Conservation (phyloP, 495 filamentous ascomycete species). For the Collariella sp. region DNA sequence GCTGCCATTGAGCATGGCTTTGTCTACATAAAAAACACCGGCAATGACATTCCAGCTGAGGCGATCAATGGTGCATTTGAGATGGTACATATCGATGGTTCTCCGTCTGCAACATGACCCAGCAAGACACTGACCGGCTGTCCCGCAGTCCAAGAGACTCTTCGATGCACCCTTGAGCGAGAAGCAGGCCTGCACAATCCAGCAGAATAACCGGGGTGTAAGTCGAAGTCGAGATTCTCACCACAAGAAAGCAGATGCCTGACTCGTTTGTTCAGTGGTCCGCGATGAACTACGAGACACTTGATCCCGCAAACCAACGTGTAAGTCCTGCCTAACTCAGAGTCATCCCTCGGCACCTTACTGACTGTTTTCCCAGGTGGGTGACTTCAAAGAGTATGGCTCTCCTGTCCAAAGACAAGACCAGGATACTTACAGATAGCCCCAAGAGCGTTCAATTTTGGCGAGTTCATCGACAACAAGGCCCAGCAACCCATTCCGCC, state of each 20-base stretch:
- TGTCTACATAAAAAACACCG: slow-evolving; percentile 68
- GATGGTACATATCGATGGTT: slow-evolving; percentile 47
- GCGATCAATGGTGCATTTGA: slow-evolving; percentile 68
- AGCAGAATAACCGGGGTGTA: slow-evolving; percentile 65
- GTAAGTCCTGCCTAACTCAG: slow-evolving; percentile 33
- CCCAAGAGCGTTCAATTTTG: slow-evolving; percentile 82
- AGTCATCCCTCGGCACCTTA: neutral
- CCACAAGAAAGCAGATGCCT: neutral
- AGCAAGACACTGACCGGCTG: neutral
- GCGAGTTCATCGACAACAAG: slow-evolving; percentile 61
- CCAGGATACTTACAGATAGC: too few relatives aligned
- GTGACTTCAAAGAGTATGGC: slow-evolving; percentile 86
- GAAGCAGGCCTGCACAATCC: slow-evolving; percentile 66
- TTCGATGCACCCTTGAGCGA: slow-evolving; percentile 63
- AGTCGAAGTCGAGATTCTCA: neutral
- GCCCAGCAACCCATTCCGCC: slow-evolving; percentile 73
- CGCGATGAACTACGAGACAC: slow-evolving; percentile 75
- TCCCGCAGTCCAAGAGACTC: slow-evolving; percentile 61
- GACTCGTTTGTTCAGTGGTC: slow-evolving; percentile 48
- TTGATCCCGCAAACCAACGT: slow-evolving; percentile 77
- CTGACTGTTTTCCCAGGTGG: slow-evolving; percentile 45
- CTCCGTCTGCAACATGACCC: neutral
- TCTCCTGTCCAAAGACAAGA: neutral
- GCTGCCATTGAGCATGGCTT: slow-evolving; percentile 80
- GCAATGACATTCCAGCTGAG: slow-evolving; percentile 53